Evolutionary conservation across 2,329 filamentous ascomycete genomes (phyloP).

Genomic region (Calonectria pseudoreteaudii): DNA sequence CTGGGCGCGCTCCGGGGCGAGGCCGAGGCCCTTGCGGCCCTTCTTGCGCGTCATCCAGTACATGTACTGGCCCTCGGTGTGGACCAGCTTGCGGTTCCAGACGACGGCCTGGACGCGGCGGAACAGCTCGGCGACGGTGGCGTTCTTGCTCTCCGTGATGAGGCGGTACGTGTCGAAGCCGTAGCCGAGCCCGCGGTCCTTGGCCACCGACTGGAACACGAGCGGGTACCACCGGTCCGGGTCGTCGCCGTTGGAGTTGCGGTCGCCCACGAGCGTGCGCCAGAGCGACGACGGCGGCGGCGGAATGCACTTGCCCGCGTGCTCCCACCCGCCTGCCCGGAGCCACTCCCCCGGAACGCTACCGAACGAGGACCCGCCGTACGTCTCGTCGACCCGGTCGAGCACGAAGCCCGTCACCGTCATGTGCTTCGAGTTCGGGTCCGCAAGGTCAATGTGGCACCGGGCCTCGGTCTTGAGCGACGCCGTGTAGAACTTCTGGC

Average conservation of each 20-base stretch:
- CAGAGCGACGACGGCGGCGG: background rate
- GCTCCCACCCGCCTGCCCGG: background rate
- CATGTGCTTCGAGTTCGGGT: background rate
- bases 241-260: background rate
- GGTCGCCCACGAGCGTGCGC: background rate
- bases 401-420: background rate
- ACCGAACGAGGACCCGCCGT: background rate
- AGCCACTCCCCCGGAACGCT: conserved; percentile 1
- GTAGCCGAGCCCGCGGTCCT: background rate
- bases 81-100: background rate
- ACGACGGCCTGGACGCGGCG: background rate
- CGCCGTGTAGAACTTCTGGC: background rate
- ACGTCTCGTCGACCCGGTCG: background rate
- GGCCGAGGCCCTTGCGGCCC: background rate
- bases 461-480: background rate
- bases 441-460: background rate
- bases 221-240: background rate
- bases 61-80: background rate
- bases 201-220: conserved; percentile 5
- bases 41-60: background rate
- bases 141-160: background rate
- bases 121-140: background rate
- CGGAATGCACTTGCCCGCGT: background rate
- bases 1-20: background rate
- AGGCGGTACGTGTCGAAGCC: background rate